Percentiles rank a stretch among this genome's conserved stretches.
Evolutionary conservation across 1,284 basidiomycete species (phyloP).

Genomic region (Porodaedalea pini): DNA sequence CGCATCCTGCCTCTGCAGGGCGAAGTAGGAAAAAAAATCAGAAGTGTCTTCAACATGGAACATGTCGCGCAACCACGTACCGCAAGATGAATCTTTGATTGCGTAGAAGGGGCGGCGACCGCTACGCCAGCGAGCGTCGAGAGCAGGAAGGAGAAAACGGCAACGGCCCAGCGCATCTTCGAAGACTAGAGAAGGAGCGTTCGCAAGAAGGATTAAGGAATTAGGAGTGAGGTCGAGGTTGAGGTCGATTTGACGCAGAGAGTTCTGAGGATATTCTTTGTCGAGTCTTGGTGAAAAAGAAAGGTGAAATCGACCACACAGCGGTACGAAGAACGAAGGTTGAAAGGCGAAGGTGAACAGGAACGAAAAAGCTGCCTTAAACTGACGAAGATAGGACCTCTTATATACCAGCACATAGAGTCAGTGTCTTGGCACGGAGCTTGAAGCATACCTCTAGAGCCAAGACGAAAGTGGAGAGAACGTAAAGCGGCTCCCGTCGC

Average conservation of each 20-base stretch:
- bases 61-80: background rate
- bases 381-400: background rate
- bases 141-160: conserved; percentile 13
- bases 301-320: background rate
- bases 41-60: background rate
- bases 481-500: too few species aligned
- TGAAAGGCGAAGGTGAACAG: background rate
- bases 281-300: background rate
- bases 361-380: background rate
- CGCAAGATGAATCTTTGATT: background rate
- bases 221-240: background rate
- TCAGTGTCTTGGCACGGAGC: too few species aligned
- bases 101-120: conserved; percentile 25
- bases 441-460: too few species aligned
- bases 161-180: conserved; percentile 1
- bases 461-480: too few species aligned
- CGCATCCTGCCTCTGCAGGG: background rate
- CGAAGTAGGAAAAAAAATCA: background rate
- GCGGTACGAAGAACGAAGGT: background rate
- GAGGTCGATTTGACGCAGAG: background rate
- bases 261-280: background rate
- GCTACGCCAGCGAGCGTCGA: conserved; percentile 25
- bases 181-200: too few species aligned
- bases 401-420: background rate
- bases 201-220: background rate